phyloP scores from a whole-genome alignment of 1,139 yeast species.

The Geotrichum cucujoidarum region DNA sequence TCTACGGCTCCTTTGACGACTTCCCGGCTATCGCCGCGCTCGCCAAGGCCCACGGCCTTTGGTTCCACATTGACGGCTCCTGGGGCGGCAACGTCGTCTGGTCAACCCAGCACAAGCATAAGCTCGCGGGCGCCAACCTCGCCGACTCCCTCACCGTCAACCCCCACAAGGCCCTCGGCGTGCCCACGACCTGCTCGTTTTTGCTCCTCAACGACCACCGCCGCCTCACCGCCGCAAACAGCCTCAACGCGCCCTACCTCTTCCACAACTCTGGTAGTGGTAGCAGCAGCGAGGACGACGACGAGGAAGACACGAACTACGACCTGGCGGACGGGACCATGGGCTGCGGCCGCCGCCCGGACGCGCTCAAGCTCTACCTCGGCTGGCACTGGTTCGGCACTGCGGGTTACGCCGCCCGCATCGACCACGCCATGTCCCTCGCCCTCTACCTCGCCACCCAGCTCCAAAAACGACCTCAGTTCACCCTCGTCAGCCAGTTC shows the following conservation, averaged over 20 bases:
- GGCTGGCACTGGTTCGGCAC: conserved; percentile 80
- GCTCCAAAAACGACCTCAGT: conserved; percentile 38
- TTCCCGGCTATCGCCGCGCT: conserved; percentile 51
- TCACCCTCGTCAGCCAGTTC: conserved; percentile 49
- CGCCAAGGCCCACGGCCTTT: conserved; percentile 51
- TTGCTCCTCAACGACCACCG: conserved; percentile 64
- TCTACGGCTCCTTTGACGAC: conserved; percentile 77
- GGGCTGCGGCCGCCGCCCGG: conserved; percentile 90
- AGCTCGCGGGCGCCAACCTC: conserved; percentile 52
- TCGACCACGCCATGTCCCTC: conserved; percentile 67
- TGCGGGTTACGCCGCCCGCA: conserved; percentile 47
- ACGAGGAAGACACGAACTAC: conserved; percentile 48
- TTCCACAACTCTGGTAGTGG: conserved; percentile 57
- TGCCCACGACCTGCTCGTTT: conserved; percentile 82
- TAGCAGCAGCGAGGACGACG: no score
- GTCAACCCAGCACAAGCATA: conserved; percentile 44
- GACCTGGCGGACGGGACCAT: conserved; percentile 88
- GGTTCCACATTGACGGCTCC: conserved; percentile 87
- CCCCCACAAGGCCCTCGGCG: conserved; percentile 90
- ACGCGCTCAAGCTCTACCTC: conserved; percentile 70
- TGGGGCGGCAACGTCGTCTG: conserved; percentile 89
- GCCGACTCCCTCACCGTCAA: conserved; percentile 81
- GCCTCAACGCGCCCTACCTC: conserved; percentile 73
- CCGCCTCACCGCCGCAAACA: conserved; percentile 65
- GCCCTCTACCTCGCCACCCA: conserved; percentile 55